Percentiles rank a stretch among this genome's conserved stretches.
These are phyloP conservation scores for Nasturtium officinale DNA, from an alignment of 345 rosid genomes.

Conservation along the genomic window DNA sequence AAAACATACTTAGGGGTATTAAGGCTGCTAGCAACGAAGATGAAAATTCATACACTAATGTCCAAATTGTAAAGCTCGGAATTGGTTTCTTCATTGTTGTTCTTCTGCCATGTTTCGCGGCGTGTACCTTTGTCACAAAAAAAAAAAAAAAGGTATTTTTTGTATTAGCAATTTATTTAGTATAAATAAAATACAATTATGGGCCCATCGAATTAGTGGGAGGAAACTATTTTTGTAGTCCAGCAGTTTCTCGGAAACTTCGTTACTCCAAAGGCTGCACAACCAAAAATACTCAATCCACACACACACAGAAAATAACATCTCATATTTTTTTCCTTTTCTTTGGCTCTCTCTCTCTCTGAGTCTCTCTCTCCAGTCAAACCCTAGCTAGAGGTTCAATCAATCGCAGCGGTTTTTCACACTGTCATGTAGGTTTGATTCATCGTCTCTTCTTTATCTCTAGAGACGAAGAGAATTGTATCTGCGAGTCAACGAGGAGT, in stretches of 20 bases:
- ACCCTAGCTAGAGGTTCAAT: constrained; percentile 5
- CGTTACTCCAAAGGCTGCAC: background rate
- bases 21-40: too few relatives aligned
- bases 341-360: background rate
- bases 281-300: background rate
- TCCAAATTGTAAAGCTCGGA: too few relatives aligned
- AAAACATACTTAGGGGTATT: too few relatives aligned
- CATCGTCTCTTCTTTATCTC: background rate
- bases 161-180: too few relatives aligned
- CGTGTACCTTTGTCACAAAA: too few relatives aligned
- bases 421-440: constrained; percentile 4
- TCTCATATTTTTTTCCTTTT: background rate
- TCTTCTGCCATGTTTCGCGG: too few relatives aligned
- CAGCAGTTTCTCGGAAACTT: background rate
- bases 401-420: background rate
- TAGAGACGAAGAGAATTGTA: background rate
- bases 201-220: background rate
- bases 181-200: background rate
- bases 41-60: too few relatives aligned
- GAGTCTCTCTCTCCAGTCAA: background rate
- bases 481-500: background rate
- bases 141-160: too few relatives aligned
- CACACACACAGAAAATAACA: background rate
- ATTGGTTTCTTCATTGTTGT: too few relatives aligned
- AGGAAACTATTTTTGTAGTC: background rate